These are phyloP conservation scores for Phoma herbarum DNA, from an alignment of 2,329 filamentous ascomycete genomes.

Conservation along the genomic window DNA sequence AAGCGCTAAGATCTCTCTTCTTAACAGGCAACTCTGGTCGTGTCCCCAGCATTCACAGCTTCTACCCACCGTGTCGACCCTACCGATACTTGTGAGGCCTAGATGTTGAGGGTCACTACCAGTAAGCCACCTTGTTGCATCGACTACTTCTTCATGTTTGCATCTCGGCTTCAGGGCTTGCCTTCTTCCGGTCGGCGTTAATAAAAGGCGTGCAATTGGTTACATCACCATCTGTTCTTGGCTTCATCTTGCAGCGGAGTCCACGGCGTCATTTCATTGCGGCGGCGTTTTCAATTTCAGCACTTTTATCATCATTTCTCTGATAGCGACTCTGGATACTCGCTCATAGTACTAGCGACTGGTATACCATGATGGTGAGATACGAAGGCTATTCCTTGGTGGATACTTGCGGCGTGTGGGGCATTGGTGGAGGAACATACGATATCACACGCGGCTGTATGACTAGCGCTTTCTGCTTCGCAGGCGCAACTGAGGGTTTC, in stretches of 20 bases:
- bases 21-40: slow-evolving; percentile 30
- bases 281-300: slow-evolving; percentile 37
- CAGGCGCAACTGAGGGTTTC: slow-evolving; percentile 31
- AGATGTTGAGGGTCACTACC: slow-evolving; percentile 8
- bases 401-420: slow-evolving; percentile 28
- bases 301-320: slow-evolving; percentile 48
- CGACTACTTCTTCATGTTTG: slow-evolving; percentile 42
- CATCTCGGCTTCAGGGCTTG: slow-evolving; percentile 43
- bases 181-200: slow-evolving; percentile 46
- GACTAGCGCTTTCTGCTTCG: slow-evolving; percentile 35
- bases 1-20: slow-evolving; percentile 33
- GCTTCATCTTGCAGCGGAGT: slow-evolving; percentile 42
- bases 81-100: slow-evolving; percentile 4
- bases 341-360: slow-evolving; percentile 44
- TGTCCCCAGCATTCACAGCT: slow-evolving; percentile 22
- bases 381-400: slow-evolving; percentile 41
- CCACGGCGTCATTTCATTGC: slow-evolving; percentile 35
- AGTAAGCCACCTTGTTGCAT: slow-evolving; percentile 20
- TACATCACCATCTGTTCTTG: slow-evolving; percentile 34
- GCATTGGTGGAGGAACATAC: slow-evolving; percentile 17
- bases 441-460: slow-evolving; percentile 32
- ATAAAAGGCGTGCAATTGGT: slow-evolving; percentile 46
- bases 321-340: slow-evolving; percentile 49
- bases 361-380: slow-evolving; percentile 43
- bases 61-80: slow-evolving; percentile 8